Conservation (phyloP, 2,329 filamentous ascomycete genomes). For the Beauveria asiatica region DNA sequence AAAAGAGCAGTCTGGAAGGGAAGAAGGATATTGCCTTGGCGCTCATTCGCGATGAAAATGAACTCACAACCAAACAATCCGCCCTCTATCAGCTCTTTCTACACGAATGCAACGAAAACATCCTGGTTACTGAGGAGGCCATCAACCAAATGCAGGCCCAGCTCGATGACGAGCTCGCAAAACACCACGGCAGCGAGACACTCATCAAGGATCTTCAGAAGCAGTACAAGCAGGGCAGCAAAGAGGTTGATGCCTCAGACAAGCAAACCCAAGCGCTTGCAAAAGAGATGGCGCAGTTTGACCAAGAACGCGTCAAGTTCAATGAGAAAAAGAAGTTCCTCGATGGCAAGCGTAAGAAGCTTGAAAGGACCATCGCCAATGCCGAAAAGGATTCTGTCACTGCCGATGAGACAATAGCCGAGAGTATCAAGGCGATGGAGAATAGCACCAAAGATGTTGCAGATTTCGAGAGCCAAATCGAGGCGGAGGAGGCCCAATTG, state of each 20-base stretch:
- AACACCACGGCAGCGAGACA: conserved; percentile 82
- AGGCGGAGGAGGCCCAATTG: conserved; percentile 73
- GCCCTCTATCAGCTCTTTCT: conserved; percentile 89
- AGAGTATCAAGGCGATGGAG: conserved; percentile 71
- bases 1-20: conserved; percentile 84
- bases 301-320: conserved; percentile 94
- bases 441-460: conserved; percentile 66
- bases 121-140: conserved; percentile 80
- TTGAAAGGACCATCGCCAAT: conserved; percentile 76
- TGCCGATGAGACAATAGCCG: conserved; percentile 67
- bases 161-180: conserved; percentile 79
- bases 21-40: conserved; percentile 93
- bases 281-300: conserved; percentile 86
- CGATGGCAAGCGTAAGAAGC: conserved; percentile 82
- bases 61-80: conserved; percentile 80
- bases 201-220: conserved; percentile 86
- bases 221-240: conserved; percentile 71
- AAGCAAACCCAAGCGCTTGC: conserved; percentile 70
- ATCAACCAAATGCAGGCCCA: conserved; percentile 84
- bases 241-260: conserved; percentile 74
- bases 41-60: conserved; percentile 87
- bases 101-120: conserved; percentile 79
- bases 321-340: conserved; percentile 97
- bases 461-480: conserved; percentile 66
- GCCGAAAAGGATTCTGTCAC: conserved; percentile 68